Evolutionary conservation across 371 early-diverging fungal genomes (phyloP).

Genomic region (Paraphysoderma sedebokerense): DNA sequence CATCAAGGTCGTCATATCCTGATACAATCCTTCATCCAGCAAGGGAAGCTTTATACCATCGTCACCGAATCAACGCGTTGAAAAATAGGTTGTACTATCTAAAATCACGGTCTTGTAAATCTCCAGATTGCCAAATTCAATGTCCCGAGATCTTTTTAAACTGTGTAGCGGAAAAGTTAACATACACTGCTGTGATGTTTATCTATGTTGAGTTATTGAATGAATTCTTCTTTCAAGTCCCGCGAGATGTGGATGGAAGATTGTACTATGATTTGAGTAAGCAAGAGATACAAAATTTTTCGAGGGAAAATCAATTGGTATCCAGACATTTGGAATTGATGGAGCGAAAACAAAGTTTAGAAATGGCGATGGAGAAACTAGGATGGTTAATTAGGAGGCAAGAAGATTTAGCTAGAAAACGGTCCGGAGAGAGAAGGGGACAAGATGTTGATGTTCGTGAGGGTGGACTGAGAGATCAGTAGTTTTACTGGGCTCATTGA

Average conservation of each 20-base stretch:
- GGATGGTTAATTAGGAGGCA: background rate
- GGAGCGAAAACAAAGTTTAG: constrained; percentile 66
- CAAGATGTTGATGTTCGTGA: no score
- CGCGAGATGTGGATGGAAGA: constrained; percentile 77
- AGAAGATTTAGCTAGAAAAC: no score
- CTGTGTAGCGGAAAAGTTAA: constrained; percentile 79
- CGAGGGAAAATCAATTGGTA: constrained; percentile 72
- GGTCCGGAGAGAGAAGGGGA: no score
- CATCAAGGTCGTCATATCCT: background rate
- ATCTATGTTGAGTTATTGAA: constrained; percentile 88
- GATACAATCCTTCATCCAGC: constrained; percentile 41
- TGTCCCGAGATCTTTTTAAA: constrained; percentile 87
- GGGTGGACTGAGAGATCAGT: no score
- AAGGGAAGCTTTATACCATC: constrained; percentile 50
- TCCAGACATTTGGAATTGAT: constrained; percentile 64
- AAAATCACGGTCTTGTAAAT: constrained; percentile 56
- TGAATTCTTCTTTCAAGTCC: constrained; percentile 94
- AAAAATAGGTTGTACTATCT: constrained; percentile 62
- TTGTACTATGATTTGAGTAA: constrained; percentile 56
- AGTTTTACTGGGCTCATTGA: no score
- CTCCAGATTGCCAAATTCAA: constrained; percentile 6
- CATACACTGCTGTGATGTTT: constrained; percentile 71
- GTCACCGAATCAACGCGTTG: constrained; percentile 53
- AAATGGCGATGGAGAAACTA: constrained; percentile 44
- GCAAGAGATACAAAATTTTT: constrained; percentile 65